Conservation (phyloP, 1,139 yeast species). For the Suhomyces bokatorum region DNA sequence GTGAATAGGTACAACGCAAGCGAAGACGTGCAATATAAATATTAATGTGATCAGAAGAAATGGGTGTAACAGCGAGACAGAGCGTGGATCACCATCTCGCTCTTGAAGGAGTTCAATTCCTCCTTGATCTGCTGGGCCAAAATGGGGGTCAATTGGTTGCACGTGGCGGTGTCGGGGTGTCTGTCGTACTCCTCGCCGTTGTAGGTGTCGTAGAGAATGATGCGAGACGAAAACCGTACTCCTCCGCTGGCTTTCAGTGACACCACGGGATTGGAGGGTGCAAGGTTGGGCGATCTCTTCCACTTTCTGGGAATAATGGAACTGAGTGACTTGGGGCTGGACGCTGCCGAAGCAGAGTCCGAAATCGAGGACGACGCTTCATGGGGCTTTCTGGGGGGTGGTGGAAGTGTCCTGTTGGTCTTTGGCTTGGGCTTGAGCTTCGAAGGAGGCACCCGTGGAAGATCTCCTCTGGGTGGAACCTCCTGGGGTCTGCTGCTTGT, state of each 20-base stretch:
- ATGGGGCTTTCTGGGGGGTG: conserved; percentile 25
- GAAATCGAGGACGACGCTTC: conserved; percentile 30
- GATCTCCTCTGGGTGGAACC: not conserved
- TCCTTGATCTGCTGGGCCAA: conserved; percentile 86
- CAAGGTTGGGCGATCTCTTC: conserved; percentile 21
- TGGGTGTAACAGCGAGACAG: conserved; percentile 81
- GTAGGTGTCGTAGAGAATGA: conserved; percentile 84
- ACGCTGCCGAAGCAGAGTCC: conserved; percentile 23
- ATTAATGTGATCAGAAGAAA: conserved; percentile 38
- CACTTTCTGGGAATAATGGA: conserved; percentile 33
- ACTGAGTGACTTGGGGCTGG: conserved; percentile 36
- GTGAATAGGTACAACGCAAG: conserved; percentile 7
- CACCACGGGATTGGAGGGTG: conserved; percentile 7
- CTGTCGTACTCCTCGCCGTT: conserved; percentile 86
- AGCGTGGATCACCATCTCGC: conserved; percentile 80
- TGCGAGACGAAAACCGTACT: conserved; percentile 82
- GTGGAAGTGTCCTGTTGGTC: conserved; percentile 13
- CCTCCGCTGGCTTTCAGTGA: conserved; percentile 17
- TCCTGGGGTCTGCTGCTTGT: conserved; percentile 12
- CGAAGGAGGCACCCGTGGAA: not conserved
- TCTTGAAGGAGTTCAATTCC: conserved; percentile 76
- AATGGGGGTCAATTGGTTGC: conserved; percentile 86
- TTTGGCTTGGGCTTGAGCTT: conserved; percentile 1
- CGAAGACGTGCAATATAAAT: conserved; percentile 1
- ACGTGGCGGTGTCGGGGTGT: conserved; percentile 90